phyloP scores from a whole-genome alignment of 768 basidiomycete species.

The Mycena amicta region DNA sequence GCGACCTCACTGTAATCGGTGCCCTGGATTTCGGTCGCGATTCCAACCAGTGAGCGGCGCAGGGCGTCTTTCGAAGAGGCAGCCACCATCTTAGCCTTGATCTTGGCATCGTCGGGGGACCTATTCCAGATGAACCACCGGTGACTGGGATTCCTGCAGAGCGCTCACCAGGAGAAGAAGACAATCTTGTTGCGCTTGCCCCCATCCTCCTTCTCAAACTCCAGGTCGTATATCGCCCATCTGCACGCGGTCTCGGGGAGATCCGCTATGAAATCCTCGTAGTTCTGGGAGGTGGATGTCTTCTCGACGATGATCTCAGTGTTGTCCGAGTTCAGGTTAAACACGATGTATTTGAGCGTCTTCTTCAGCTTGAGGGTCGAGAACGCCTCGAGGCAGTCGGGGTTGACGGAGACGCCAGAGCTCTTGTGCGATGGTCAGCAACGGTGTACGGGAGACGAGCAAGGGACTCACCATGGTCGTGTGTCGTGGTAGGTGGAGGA shows the following conservation, averaged over 20 bases:
- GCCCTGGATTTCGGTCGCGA: conserved; percentile 83
- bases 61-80: conserved; percentile 87
- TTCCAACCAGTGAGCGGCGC: conserved; percentile 70
- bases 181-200: conserved; percentile 82
- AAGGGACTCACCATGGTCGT: conserved; percentile 32
- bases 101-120: conserved; percentile 82
- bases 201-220: conserved; percentile 71
- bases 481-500: conserved; percentile 27
- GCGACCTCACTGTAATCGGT: conserved; percentile 78
- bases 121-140: conserved; percentile 42
- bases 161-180: conserved; percentile 80
- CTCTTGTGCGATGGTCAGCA: conserved; percentile 42
- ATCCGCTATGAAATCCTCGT: conserved; percentile 73
- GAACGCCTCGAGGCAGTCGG: conserved; percentile 59
- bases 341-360: conserved; percentile 85
- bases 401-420: conserved; percentile 68
- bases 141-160: not conserved
- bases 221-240: conserved; percentile 94
- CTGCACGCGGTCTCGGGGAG: conserved; percentile 77
- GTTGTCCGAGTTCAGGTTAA: conserved; percentile 56
- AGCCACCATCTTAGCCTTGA: conserved; percentile 93
- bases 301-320: conserved; percentile 83
- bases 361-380: conserved; percentile 76
- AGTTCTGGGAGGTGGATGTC: conserved; percentile 50
- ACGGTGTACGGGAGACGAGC: not conserved